Conservation (phyloP, 306 rosid genomes). For the Dryas drummondii region DNA sequence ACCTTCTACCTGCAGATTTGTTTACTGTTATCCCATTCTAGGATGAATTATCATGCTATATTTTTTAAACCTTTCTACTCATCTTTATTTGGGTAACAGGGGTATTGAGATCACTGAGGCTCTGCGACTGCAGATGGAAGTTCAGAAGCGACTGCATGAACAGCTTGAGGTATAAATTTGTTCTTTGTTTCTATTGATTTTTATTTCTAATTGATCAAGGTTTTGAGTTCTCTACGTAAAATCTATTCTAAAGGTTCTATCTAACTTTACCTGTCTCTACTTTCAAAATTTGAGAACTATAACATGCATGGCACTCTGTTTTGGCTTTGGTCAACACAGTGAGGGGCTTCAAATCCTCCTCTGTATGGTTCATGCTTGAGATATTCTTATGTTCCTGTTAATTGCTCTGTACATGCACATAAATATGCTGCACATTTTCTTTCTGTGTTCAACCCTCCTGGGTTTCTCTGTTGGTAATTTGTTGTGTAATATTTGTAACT, state of each 20-base stretch:
- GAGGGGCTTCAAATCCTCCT: not conserved
- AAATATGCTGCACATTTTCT: not conserved
- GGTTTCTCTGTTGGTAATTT: constrained; percentile 2
- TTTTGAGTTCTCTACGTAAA: constrained; percentile 16
- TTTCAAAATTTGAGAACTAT: not conserved
- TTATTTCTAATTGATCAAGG: constrained; percentile 18
- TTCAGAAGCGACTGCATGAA: constrained; percentile 94
- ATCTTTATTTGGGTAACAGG: constrained; percentile 43
- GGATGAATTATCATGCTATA: constrained; percentile 19
- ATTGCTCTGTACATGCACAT: not conserved
- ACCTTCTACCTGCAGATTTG: not conserved
- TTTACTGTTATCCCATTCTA: not conserved
- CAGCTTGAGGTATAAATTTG: constrained; percentile 82
- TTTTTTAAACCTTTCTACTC: constrained; percentile 12
- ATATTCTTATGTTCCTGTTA: not conserved
- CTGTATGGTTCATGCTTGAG: too few relatives aligned
- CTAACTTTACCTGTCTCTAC: not conserved
- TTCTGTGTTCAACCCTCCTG: not conserved
- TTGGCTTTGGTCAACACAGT: not conserved
- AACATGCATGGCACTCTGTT: not conserved
- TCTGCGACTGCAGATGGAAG: constrained; percentile 98
- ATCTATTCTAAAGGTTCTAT: constrained; percentile 19
- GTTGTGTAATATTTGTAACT: not conserved
- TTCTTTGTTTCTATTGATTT: constrained; percentile 18
- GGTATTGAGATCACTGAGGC: constrained; percentile 97